These are phyloP conservation scores for Passiflora organensis DNA, from an alignment of 345 rosid species.

Conservation along the genomic window DNA sequence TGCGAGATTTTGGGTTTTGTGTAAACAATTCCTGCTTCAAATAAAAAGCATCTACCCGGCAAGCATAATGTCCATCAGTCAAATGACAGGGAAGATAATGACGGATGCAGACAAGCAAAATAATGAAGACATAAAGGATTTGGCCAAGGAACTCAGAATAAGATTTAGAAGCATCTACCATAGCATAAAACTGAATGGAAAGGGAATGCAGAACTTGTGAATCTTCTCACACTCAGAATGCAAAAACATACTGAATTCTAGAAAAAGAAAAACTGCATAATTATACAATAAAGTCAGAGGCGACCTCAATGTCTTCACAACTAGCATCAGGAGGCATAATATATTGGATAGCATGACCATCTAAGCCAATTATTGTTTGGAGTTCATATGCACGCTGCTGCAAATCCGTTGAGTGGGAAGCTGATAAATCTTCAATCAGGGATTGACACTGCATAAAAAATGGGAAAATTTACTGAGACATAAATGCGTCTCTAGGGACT, in stretches of 20 bases:
- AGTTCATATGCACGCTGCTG: conserved; percentile 99
- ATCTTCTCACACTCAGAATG: background rate
- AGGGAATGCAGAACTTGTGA: background rate
- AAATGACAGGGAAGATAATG: too few species aligned
- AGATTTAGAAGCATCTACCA: background rate
- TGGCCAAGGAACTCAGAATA: too few species aligned
- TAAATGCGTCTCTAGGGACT: too few species aligned
- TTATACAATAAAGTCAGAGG: background rate
- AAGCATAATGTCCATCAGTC: too few species aligned
- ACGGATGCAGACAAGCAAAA: too few species aligned
- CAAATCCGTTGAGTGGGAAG: conserved; percentile 93
- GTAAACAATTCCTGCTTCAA: too few species aligned
- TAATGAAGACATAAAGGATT: too few species aligned
- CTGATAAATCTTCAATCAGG: conserved; percentile 76
- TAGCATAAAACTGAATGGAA: background rate
- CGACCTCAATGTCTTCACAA: conserved; percentile 93
- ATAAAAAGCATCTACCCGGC: too few species aligned
- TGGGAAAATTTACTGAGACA: background rate
- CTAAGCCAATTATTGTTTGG: conserved; percentile 64
- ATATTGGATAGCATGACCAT: conserved; percentile 55
- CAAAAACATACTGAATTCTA: background rate
- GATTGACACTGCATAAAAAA: conserved; percentile 71
- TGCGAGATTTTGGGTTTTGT: too few species aligned
- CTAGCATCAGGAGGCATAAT: conserved; percentile 88
- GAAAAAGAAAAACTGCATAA: background rate